These are phyloP conservation scores for Claviceps purpurea DNA, from an alignment of 2,329 filamentous ascomycete genomes.

Conservation along the genomic window DNA sequence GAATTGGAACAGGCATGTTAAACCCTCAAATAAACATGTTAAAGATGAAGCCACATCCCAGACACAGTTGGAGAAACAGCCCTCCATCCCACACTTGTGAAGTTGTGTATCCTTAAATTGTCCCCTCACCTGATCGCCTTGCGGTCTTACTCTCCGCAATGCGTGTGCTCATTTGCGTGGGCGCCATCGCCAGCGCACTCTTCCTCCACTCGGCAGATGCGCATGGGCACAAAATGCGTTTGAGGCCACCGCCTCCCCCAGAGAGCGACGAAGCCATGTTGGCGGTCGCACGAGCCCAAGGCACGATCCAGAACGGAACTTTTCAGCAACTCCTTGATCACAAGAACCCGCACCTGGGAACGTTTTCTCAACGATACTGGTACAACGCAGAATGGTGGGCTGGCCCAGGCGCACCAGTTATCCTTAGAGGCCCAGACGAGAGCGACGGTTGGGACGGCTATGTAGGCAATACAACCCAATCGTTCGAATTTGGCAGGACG, in stretches of 20 bases:
- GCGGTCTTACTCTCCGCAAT: background rate
- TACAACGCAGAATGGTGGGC: conserved; percentile 63
- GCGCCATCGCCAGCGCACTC: background rate
- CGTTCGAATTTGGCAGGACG: conserved; percentile 49
- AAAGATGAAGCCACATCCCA: too few relatives aligned
- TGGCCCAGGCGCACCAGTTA: conserved; percentile 61
- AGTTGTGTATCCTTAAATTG: too few relatives aligned
- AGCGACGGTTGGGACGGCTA: conserved; percentile 42
- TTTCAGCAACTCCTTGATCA: conserved; percentile 48
- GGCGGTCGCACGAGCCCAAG: background rate
- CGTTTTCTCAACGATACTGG: conserved; percentile 63
- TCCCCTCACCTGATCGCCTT: too few relatives aligned
- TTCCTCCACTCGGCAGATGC: background rate
- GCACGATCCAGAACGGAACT: background rate
- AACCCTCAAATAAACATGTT: too few relatives aligned
- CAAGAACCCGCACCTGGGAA: conserved; percentile 36
- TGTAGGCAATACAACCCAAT: conserved; percentile 58
- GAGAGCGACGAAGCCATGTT: background rate
- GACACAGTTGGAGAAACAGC: too few relatives aligned
- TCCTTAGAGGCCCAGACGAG: conserved; percentile 55
- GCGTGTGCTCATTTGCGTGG: background rate
- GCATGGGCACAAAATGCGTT: too few relatives aligned
- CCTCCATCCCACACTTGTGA: too few relatives aligned
- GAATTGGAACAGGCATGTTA: too few relatives aligned
- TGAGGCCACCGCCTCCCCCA: too few relatives aligned